phyloP scores from a whole-genome alignment of 225 moss, liverwort and hornwort genomes.

The Bryum argenteum region DNA sequence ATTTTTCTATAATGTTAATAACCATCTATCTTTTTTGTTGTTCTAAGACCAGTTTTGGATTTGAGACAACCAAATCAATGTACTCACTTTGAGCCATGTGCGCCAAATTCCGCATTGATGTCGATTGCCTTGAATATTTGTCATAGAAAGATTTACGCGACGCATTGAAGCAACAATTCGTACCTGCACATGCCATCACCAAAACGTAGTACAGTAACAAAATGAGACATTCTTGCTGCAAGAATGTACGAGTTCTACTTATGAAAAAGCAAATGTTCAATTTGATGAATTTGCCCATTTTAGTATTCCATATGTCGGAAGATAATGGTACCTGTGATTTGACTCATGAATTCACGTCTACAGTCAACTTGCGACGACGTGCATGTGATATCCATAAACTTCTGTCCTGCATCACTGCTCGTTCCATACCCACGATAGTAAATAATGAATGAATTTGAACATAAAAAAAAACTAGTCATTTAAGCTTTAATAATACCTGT shows the following conservation, averaged over 20 bases:
- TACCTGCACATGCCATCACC: slow-evolving; percentile 29
- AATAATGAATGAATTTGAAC: too few relatives aligned
- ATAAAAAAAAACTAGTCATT: too few relatives aligned
- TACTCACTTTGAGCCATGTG: slow-evolving; percentile 71
- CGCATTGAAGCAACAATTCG: slow-evolving; percentile 54
- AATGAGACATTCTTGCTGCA: too few relatives aligned
- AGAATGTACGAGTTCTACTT: too few relatives aligned
- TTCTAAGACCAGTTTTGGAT: too few relatives aligned
- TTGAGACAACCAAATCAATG: too few relatives aligned
- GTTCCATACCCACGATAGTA: not conserved
- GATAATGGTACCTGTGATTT: slow-evolving; percentile 61
- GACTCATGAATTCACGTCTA: slow-evolving; percentile 47
- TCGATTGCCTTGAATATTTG: slow-evolving; percentile 46
- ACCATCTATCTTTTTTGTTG: too few relatives aligned
- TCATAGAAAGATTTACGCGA: slow-evolving; percentile 31
- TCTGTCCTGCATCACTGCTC: slow-evolving; percentile 45
- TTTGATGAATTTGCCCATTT: too few relatives aligned
- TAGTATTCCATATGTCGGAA: too few relatives aligned
- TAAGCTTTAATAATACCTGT: slow-evolving; percentile 25
- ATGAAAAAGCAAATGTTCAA: too few relatives aligned
- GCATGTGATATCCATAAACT: slow-evolving; percentile 53
- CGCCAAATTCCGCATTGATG: slow-evolving; percentile 55
- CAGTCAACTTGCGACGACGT: slow-evolving; percentile 60
- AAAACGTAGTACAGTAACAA: fast-evolving
- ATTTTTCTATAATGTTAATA: too few relatives aligned